Conservation (phyloP, 495 filamentous ascomycete genomes). For the Gamarada debralockiae region DNA sequence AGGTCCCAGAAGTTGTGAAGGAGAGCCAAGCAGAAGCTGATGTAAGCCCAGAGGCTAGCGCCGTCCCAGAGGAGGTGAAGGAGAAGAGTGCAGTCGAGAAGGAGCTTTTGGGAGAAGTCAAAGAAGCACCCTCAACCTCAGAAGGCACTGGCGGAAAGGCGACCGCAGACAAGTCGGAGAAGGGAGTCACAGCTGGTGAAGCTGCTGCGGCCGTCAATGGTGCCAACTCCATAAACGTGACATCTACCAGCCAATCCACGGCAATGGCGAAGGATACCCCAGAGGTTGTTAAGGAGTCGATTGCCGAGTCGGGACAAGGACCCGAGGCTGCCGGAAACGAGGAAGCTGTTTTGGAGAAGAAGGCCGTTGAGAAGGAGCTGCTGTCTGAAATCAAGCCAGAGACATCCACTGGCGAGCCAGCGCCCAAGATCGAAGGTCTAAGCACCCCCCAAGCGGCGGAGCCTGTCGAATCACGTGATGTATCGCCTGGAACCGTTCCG, state of each 20-base stretch:
- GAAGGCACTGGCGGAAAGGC: constrained; percentile 47
- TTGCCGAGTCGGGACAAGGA: constrained; percentile 54
- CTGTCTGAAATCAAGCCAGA: constrained; percentile 44
- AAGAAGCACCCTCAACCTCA: constrained; percentile 50
- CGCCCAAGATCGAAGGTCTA: constrained; percentile 31
- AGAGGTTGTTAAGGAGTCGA: constrained; percentile 67
- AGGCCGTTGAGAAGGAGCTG: constrained; percentile 66
- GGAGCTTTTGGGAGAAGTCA: constrained; percentile 56
- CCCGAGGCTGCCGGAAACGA: constrained; percentile 70
- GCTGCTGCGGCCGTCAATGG: constrained; percentile 34
- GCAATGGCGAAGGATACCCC: constrained; percentile 56
- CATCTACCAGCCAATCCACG: constrained; percentile 28
- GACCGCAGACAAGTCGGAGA: constrained; percentile 42
- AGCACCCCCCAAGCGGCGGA: constrained; percentile 13
- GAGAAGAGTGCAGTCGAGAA: constrained; percentile 60
- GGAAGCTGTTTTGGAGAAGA: constrained; percentile 72
- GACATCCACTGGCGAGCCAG: constrained; percentile 46
- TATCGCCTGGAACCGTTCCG: constrained; percentile 22
- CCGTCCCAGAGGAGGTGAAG: constrained; percentile 47
- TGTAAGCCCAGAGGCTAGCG: constrained; percentile 56
- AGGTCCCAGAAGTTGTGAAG: constrained; percentile 63
- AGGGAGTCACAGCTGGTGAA: constrained; percentile 35
- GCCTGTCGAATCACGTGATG: constrained; percentile 22
- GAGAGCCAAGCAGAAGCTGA: constrained; percentile 62
- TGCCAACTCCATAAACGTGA: constrained; percentile 19